Evolutionary conservation across 257 asterid genomes (phyloP).

Genomic region (Leonotis leonurus): DNA sequence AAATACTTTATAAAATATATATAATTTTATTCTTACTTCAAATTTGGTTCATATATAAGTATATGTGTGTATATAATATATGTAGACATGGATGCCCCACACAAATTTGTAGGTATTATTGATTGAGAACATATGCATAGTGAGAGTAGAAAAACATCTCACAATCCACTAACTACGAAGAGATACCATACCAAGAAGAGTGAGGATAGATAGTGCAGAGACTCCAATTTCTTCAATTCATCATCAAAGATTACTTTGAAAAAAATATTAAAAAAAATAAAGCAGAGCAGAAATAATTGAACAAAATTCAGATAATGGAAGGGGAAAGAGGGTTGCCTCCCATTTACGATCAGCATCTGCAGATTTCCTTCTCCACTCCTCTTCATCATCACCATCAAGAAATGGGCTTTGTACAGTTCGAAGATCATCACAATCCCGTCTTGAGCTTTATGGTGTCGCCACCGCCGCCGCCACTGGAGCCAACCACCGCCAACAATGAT

Average conservation of each 20-base stretch:
- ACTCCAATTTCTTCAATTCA: conserved; percentile 27
- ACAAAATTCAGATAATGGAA: conserved; percentile 36
- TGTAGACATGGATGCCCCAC: conserved; percentile 13
- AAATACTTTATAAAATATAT: too few species aligned
- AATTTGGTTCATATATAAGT: too few species aligned
- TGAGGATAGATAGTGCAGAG: neutral
- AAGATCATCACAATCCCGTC: conserved; percentile 45
- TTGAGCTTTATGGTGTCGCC: conserved; percentile 46
- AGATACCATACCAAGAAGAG: neutral
- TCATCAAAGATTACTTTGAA: conserved; percentile 28
- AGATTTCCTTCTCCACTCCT: conserved; percentile 27
- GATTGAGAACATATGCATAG: too few species aligned
- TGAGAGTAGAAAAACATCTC: too few species aligned
- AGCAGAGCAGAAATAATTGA: neutral
- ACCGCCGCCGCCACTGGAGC: conserved; percentile 26
- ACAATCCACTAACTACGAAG: conserved; percentile 25
- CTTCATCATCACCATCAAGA: conserved; percentile 27
- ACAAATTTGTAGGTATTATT: conserved; percentile 29
- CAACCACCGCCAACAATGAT: conserved; percentile 16
- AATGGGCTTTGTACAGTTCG: conserved; percentile 71
- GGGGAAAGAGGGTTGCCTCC: conserved; percentile 51
- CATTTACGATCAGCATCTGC: conserved; percentile 45
- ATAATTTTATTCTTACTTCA: too few species aligned
- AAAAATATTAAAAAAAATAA: neutral
- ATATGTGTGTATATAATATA: neutral